These are phyloP conservation scores for Rosa multiflora DNA, from an alignment of 306 rosid species.

Conservation along the genomic window DNA sequence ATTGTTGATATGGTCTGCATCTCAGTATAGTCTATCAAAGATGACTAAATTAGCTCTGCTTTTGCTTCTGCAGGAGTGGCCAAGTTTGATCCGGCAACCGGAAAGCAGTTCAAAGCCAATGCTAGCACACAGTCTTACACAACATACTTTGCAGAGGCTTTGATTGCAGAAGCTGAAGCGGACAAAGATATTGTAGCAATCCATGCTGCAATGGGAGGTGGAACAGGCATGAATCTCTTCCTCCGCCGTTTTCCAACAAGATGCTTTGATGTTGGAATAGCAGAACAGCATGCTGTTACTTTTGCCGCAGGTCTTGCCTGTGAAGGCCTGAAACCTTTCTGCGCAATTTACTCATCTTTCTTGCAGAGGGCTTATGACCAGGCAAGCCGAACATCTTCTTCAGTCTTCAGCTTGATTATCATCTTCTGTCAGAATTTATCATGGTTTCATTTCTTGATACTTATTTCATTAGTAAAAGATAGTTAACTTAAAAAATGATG, in stretches of 20 bases:
- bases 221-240: slow-evolving; percentile 97
- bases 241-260: slow-evolving; percentile 84
- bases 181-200: slow-evolving; percentile 83
- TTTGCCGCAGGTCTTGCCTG: slow-evolving; percentile 96
- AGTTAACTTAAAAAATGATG: slow-evolving; percentile 11
- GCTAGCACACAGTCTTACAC: slow-evolving; percentile 80
- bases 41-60: slow-evolving; percentile 4
- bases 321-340: slow-evolving; percentile 92
- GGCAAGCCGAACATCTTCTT: slow-evolving; percentile 39
- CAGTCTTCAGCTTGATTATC: slow-evolving; percentile 8
- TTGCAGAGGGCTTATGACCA: slow-evolving; percentile 98
- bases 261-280: slow-evolving; percentile 97
- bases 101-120: slow-evolving; percentile 75
- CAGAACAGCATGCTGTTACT: slow-evolving; percentile 97
- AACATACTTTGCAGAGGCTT: slow-evolving; percentile 93
- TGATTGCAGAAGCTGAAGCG: slow-evolving; percentile 89
- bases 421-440: neutral
- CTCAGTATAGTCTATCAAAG: neutral
- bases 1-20: neutral
- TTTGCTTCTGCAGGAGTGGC: slow-evolving; percentile 67
- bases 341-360: slow-evolving; percentile 93
- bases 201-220: slow-evolving; percentile 99
- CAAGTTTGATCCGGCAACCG: slow-evolving; percentile 90
- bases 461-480: neutral
- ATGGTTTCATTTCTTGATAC: neutral